phyloP scores from a whole-genome alignment of 257 asterid species.

The Marsdenia floribunda region DNA sequence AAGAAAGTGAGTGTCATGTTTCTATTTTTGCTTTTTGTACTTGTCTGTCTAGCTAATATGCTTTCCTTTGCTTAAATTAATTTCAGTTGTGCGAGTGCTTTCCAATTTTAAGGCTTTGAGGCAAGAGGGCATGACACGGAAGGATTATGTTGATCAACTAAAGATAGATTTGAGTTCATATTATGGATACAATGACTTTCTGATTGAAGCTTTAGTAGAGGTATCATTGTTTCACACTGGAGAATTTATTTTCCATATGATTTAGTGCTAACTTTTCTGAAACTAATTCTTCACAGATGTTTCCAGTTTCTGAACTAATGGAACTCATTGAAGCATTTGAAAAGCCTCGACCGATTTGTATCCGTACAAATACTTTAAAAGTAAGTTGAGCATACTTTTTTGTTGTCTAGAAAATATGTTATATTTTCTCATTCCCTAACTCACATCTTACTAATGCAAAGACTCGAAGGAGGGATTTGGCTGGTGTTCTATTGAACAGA shows the following conservation, averaged over 20 bases:
- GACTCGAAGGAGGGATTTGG: constrained; percentile 97
- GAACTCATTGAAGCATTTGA: constrained; percentile 94
- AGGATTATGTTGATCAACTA: constrained; percentile 74
- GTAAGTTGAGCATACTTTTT: constrained; percentile 25
- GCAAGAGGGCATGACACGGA: constrained; percentile 67
- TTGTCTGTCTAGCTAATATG: constrained; percentile 2
- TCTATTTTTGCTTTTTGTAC: background rate
- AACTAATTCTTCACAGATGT: constrained; percentile 48
- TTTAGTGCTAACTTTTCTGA: constrained; percentile 8
- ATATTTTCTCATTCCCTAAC: constrained; percentile 5
- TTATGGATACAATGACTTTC: constrained; percentile 88
- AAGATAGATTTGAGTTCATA: constrained; percentile 60
- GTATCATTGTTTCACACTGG: constrained; percentile 25
- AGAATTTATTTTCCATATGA: constrained; percentile 4
- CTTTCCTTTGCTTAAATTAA: constrained; percentile 15
- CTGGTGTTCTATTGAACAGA: constrained; percentile 83
- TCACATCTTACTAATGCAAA: constrained; percentile 26
- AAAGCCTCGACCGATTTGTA: constrained; percentile 86
- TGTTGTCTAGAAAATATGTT: background rate
- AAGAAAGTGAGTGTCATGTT: constrained; percentile 56
- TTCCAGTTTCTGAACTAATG: constrained; percentile 83
- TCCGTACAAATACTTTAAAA: constrained; percentile 88
- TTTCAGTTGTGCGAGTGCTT: constrained; percentile 82
- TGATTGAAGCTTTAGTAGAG: constrained; percentile 75
- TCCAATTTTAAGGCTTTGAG: constrained; percentile 69